Percentiles rank a stretch among this genome's conserved stretches.
These are phyloP conservation scores for Trichoderma koningiopsis DNA, from an alignment of 2,329 filamentous ascomycete genomes.

Conservation along the genomic window DNA sequence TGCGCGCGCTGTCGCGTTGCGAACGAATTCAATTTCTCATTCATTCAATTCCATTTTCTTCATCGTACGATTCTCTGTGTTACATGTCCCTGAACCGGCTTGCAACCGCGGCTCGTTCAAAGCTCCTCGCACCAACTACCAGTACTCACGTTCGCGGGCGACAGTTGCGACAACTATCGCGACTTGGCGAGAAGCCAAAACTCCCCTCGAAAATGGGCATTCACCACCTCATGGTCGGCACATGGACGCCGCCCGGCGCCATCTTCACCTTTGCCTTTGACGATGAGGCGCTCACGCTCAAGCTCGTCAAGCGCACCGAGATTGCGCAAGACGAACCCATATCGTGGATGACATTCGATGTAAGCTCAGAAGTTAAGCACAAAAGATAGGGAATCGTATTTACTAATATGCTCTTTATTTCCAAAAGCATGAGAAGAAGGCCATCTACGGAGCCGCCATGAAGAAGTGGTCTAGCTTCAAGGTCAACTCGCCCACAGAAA, in stretches of 20 bases:
- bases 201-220: constrained; percentile 58
- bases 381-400: neutral
- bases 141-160: neutral
- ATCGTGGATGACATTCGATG: constrained; percentile 91
- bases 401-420: neutral
- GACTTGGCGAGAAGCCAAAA: neutral
- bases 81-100: neutral
- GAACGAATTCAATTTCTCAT: neutral
- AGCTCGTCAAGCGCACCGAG: constrained; percentile 76
- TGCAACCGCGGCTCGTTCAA: neutral
- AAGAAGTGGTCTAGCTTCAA: constrained; percentile 89
- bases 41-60: too few species aligned
- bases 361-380: constrained; percentile 45
- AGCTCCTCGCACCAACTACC: neutral
- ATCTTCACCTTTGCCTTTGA: constrained; percentile 91
- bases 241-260: constrained; percentile 85
- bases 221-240: constrained; percentile 90
- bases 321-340: constrained; percentile 85
- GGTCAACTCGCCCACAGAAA: constrained; percentile 74
- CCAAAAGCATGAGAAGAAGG: constrained; percentile 72
- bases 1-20: neutral
- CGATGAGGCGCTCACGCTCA: constrained; percentile 73
- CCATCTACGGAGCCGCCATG: constrained; percentile 88
- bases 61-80: neutral
- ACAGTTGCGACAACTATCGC: neutral